Conservation (phyloP, 352 stramenopile genomes). For the Phytophthora rubi region DNA sequence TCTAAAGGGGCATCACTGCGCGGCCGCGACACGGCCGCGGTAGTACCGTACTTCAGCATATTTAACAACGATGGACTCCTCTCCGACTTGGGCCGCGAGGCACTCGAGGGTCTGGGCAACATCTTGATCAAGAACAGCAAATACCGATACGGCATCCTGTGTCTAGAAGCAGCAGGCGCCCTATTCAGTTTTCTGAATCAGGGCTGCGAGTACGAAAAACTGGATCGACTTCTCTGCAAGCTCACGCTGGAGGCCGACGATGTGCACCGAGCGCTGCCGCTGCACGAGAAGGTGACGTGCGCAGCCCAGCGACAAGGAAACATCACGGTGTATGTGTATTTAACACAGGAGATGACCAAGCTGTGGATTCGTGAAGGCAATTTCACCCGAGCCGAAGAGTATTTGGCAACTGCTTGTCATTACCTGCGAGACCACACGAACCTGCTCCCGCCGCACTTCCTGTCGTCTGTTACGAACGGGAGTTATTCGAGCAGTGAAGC, state of each 20-base stretch:
- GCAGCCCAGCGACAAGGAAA: constrained; percentile 80
- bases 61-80: constrained; percentile 83
- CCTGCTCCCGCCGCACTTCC: constrained; percentile 68
- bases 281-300: constrained; percentile 82
- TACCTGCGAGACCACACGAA: constrained; percentile 76
- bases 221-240: constrained; percentile 77
- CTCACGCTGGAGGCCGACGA: constrained; percentile 82
- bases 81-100: constrained; percentile 72
- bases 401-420: constrained; percentile 64
- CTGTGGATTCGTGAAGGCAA: constrained; percentile 83
- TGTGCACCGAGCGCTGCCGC: constrained; percentile 68
- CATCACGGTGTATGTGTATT: constrained; percentile 85
- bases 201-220: constrained; percentile 73
- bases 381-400: constrained; percentile 77
- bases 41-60: constrained; percentile 54
- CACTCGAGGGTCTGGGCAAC: constrained; percentile 75
- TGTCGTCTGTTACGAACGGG: constrained; percentile 51
- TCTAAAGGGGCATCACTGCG: constrained; percentile 28
- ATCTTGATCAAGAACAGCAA: constrained; percentile 88
- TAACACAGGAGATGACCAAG: constrained; percentile 81
- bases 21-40: constrained; percentile 17
- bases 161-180: constrained; percentile 68
- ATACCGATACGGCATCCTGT: constrained; percentile 85
- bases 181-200: constrained; percentile 79
- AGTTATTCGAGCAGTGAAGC: constrained; percentile 66